Evolutionary conservation across 805 yeast species (phyloP), one percentile per base, ranked within the genome.

Genomic region (Cyberlindnera euphorbiae): DNA sequence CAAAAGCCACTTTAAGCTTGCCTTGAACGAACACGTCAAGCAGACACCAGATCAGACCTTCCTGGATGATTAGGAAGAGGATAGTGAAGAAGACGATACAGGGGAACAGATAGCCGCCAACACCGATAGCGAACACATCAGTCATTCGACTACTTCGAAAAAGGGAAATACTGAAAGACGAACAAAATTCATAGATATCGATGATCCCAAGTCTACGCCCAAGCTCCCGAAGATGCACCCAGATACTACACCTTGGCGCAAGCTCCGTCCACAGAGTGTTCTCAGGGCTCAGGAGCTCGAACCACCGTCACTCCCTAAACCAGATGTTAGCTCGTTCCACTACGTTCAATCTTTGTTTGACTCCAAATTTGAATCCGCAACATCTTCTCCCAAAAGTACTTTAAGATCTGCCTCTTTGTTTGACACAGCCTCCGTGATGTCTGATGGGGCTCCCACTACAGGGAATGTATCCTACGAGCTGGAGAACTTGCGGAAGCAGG

Each of bases 191-290:
- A 42, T 52, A 17, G 57, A 52, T 19, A 53, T 54, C 22, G 59
- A 54, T 33, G 45, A 50, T 41, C 62, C 40, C 34, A 47, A 23
- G 14, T 49, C 44, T 17, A 50, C 44, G 15, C 59, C 58, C 5
- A 47, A 47, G 15, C 42, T 62, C 16, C 68, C 68, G 12, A 53
- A 52, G 35, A 47, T 63, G 32, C 51, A 53, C 15, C 59, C 56
- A 6, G 59, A 63, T 6, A 44, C 59, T 38, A 63, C 66, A 1
- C 67, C 67, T 3, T 63, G 67, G 67, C 53, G 66, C 33, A 45
- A 45, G 26, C 42, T 43, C 11, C 35, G 61, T 26, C 50, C 55
- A 10, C 27, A 38, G 26, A 51, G 56, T 26, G 33, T 44, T 6
- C 40, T 44, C n/a, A 28, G 45, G 7, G 28, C 36, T 11, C 45